These are phyloP conservation scores for Leccinum ochraceum DNA, from an alignment of 768 basidiomycete genomes.

Conservation along the genomic window DNA sequence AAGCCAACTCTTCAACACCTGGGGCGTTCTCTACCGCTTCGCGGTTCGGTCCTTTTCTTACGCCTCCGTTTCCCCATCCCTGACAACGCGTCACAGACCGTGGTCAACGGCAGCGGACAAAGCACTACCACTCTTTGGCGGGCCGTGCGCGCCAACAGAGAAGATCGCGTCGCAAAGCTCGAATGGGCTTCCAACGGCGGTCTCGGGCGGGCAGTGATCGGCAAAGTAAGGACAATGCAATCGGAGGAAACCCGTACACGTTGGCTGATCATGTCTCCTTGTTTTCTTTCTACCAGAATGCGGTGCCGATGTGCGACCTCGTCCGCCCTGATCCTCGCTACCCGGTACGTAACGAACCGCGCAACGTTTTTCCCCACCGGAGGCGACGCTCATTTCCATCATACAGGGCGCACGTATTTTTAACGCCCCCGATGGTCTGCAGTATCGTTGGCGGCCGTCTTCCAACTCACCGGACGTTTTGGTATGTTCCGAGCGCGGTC, in stretches of 20 bases:
- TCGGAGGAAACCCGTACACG: slow-evolving; percentile 15
- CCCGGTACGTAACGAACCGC: slow-evolving; percentile 46
- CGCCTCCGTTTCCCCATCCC: slow-evolving; percentile 21
- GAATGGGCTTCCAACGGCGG: slow-evolving; percentile 85
- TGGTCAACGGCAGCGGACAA: slow-evolving; percentile 59
- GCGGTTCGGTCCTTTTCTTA: slow-evolving; percentile 47
- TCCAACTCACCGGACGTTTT: slow-evolving; percentile 56
- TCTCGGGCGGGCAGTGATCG: slow-evolving; percentile 82
- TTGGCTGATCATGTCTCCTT: slow-evolving; percentile 24
- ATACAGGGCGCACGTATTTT: slow-evolving; percentile 65
- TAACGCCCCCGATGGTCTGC: slow-evolving; percentile 79
- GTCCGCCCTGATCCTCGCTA: slow-evolving; percentile 66
- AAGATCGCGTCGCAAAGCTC: slow-evolving; percentile 85
- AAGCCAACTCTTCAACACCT: slow-evolving; percentile 79
- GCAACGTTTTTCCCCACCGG: slow-evolving; percentile 6
- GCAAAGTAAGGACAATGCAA: slow-evolving; percentile 57
- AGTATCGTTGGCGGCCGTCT: slow-evolving; percentile 81
- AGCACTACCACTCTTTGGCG: slow-evolving; percentile 79
- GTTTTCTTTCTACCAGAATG: slow-evolving; percentile 48
- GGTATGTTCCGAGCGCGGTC: slow-evolving; percentile 41
- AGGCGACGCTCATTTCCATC: slow-evolving; percentile 17
- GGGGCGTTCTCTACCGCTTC: slow-evolving; percentile 81
- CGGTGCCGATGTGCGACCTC: slow-evolving; percentile 80
- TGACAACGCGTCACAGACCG: slow-evolving; percentile 52
- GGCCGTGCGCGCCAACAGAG: slow-evolving; percentile 79